Evolutionary conservation across 202 grass and related monocot species (phyloP).

Genomic region (Hordeum pubiflorum): DNA sequence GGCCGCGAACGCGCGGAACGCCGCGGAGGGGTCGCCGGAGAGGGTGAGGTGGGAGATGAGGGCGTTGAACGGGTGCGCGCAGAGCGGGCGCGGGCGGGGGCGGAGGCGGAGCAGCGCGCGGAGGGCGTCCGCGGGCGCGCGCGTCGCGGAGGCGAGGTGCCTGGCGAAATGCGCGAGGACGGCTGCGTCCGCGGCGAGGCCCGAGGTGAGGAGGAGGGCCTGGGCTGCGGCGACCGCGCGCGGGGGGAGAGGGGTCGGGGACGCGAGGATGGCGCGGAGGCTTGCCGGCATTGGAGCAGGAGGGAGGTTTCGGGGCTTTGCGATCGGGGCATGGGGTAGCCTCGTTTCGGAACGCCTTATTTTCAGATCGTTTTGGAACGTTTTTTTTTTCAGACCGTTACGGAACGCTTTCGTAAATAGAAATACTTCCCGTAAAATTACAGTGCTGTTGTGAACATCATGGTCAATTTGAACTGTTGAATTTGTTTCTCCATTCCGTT

Average conservation of each 20-base stretch:
- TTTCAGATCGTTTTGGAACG: too few relatives aligned
- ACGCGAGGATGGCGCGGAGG: not conserved
- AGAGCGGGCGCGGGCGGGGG: slow-evolving; percentile 3
- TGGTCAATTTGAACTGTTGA: too few relatives aligned
- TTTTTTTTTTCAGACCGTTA: too few relatives aligned
- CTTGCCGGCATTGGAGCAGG: not conserved
- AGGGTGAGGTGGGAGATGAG: slow-evolving; percentile 33
- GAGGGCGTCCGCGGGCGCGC: not conserved
- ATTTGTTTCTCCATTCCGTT: too few relatives aligned
- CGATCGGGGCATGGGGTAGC: not conserved
- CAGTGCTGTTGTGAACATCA: too few relatives aligned
- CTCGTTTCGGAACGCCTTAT: too few relatives aligned
- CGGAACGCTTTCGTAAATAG: too few relatives aligned
- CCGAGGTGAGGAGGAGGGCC: slow-evolving; percentile 30
- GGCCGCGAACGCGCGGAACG: slow-evolving; percentile 5
- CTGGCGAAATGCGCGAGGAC: slow-evolving; percentile 30
- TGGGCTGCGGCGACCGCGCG: not conserved
- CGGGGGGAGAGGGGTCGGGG: not conserved
- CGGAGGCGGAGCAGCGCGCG: slow-evolving; percentile 16
- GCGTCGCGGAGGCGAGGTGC: slow-evolving; percentile 5
- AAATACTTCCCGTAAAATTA: too few relatives aligned
- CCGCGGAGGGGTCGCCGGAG: not conserved
- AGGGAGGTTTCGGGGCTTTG: not conserved
- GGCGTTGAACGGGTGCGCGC: slow-evolving; percentile 22
- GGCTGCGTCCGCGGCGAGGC: slow-evolving; percentile 10